phyloP scores from a whole-genome alignment of 257 asterid species.

The Jaltomata sinuosa region DNA sequence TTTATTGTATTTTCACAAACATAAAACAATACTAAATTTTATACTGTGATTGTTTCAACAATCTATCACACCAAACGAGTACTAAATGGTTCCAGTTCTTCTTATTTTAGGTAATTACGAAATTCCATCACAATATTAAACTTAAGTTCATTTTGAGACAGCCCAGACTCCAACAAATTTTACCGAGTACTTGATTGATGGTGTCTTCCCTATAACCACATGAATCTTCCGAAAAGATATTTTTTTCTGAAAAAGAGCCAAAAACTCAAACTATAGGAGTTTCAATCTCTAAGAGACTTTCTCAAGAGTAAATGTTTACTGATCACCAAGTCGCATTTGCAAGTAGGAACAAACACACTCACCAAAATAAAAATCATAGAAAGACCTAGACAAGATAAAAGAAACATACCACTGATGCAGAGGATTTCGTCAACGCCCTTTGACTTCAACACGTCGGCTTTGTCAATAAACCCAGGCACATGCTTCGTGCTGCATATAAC shows the following conservation, averaged over 20 bases:
- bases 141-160: background rate
- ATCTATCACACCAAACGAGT: too few relatives aligned
- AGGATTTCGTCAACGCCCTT: constrained; percentile 69
- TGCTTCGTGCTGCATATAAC: constrained; percentile 55
- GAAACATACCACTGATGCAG: constrained; percentile 50
- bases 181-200: background rate
- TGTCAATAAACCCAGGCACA: constrained; percentile 89
- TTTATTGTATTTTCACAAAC: too few relatives aligned
- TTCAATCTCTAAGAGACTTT: background rate
- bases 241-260: background rate
- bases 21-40: too few relatives aligned
- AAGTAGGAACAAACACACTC: background rate
- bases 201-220: background rate
- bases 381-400: background rate
- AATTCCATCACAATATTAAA: background rate
- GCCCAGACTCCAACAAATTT: background rate
- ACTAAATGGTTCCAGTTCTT: background rate
- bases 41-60: too few relatives aligned
- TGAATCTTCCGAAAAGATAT: background rate
- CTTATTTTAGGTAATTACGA: background rate
- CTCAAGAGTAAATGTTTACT: background rate
- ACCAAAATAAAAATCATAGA: background rate
- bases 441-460: constrained; percentile 63
- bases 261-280: background rate
- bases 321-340: background rate